Evolutionary conservation across 306 rosid genomes (phyloP).

Genomic region (Calophaca sinica): DNA sequence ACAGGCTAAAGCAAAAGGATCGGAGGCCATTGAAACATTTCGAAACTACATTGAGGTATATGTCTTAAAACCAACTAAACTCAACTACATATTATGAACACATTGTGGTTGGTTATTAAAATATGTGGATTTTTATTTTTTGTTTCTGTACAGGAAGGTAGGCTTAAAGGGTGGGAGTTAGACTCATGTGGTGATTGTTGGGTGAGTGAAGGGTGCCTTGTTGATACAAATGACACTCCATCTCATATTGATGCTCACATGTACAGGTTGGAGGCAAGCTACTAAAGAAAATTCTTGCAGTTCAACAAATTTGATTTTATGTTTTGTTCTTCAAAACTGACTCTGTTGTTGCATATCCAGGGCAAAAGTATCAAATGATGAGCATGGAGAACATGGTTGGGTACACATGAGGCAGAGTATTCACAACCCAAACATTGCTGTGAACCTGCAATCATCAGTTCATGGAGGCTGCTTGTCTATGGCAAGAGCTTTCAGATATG

Average conservation of each 20-base stretch:
- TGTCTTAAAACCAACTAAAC: not conserved
- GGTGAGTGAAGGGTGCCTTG: slow-evolving; percentile 94
- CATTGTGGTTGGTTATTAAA: not conserved
- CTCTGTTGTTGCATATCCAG: slow-evolving; percentile 49
- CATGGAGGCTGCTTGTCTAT: slow-evolving; percentile 75
- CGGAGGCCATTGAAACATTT: slow-evolving; percentile 70
- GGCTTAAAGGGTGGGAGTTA: slow-evolving; percentile 86
- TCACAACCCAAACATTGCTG: slow-evolving; percentile 90
- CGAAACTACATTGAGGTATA: slow-evolving; percentile 72
- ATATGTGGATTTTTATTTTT: not conserved
- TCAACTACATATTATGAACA: slow-evolving; percentile 5
- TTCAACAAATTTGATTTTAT: not conserved
- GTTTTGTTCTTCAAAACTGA: not conserved
- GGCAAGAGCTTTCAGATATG: slow-evolving; percentile 70
- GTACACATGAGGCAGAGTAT: slow-evolving; percentile 83
- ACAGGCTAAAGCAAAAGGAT: slow-evolving; percentile 74
- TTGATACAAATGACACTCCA: slow-evolving; percentile 68
- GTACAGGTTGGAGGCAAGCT: slow-evolving; percentile 68
- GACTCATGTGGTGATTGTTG: slow-evolving; percentile 93
- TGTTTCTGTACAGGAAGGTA: slow-evolving; percentile 64
- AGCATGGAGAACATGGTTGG: slow-evolving; percentile 80
- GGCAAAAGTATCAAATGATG: slow-evolving; percentile 69
- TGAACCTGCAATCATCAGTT: slow-evolving; percentile 76
- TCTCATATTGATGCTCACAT: slow-evolving; percentile 81
- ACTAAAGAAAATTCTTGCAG: not conserved